Evolutionary conservation across 306 rosid species (phyloP).

Genomic region (Rosa rugosa): DNA sequence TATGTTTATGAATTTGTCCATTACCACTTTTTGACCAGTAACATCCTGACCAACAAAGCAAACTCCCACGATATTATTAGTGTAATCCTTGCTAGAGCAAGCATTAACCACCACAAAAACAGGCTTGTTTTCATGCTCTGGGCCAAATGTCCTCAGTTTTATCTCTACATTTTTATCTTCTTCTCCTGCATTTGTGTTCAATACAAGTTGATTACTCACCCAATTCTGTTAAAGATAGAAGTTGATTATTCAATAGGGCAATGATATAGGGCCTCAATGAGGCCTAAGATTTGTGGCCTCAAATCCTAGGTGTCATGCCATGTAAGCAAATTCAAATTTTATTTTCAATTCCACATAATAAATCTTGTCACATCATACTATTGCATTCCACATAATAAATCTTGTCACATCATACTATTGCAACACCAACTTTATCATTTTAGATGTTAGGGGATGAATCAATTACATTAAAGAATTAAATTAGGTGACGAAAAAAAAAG

Average conservation of each 20-base stretch:
- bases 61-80: slow-evolving; percentile 82
- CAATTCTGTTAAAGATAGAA: not conserved
- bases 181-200: slow-evolving; percentile 71
- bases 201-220: slow-evolving; percentile 36
- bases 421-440: too few relatives aligned
- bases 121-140: slow-evolving; percentile 59
- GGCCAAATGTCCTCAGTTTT: slow-evolving; percentile 84
- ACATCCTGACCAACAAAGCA: slow-evolving; percentile 99
- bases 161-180: slow-evolving; percentile 94
- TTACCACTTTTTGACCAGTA: slow-evolving; percentile 87
- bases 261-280: too few relatives aligned
- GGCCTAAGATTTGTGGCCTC: too few relatives aligned
- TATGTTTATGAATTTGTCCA: slow-evolving; percentile 95
- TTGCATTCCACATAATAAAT: too few relatives aligned
- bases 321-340: too few relatives aligned
- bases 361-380: too few relatives aligned
- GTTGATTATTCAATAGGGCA: not conserved
- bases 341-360: too few relatives aligned
- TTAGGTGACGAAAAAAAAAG: too few relatives aligned
- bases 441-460: too few relatives aligned
- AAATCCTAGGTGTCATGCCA: too few relatives aligned
- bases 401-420: too few relatives aligned
- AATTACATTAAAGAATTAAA: too few relatives aligned
- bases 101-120: slow-evolving; percentile 92
- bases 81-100: slow-evolving; percentile 92